phyloP scores from a whole-genome alignment of 2,329 filamentous ascomycete genomes.

The Cercospora sp. region DNA sequence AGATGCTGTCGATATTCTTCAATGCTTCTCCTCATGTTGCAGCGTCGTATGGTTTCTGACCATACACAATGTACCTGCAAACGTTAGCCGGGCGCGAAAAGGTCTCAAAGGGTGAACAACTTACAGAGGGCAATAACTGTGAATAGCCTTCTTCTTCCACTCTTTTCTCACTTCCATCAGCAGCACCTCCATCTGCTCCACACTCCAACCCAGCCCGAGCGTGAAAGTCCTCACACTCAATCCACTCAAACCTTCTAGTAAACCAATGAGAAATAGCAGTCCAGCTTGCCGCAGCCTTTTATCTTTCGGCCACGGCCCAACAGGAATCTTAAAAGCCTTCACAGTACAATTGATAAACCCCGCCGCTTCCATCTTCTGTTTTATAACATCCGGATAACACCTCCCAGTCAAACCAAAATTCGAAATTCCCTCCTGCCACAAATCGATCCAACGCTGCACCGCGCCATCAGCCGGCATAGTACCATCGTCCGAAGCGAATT shows the following conservation, averaged over 20 bases:
- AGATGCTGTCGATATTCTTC: neutral
- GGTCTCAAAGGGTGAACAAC: neutral
- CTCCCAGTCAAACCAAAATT: slow-evolving; percentile 30
- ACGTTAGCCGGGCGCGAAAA: too few relatives aligned
- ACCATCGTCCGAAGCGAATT: slow-evolving; percentile 33
- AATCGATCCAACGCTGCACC: slow-evolving; percentile 25
- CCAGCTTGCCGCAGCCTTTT: slow-evolving; percentile 31
- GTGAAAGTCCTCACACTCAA: slow-evolving; percentile 34
- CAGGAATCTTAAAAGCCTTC: slow-evolving; percentile 34
- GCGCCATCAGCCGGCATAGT: slow-evolving; percentile 22
- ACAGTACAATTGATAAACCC: slow-evolving; percentile 39
- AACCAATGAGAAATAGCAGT: slow-evolving; percentile 29
- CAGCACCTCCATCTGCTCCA: slow-evolving; percentile 34
- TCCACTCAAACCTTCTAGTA: slow-evolving; percentile 33
- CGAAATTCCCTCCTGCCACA: slow-evolving; percentile 30
- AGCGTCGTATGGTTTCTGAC: slow-evolving; percentile 30
- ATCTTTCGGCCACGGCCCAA: slow-evolving; percentile 35
- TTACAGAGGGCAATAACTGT: slow-evolving; percentile 35
- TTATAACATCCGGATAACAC: slow-evolving; percentile 36
- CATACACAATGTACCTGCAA: slow-evolving; percentile 33
- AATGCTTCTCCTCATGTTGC: neutral
- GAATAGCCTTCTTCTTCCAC: slow-evolving; percentile 30
- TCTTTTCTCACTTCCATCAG: slow-evolving; percentile 32
- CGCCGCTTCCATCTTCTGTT: slow-evolving; percentile 38
- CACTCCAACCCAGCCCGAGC: slow-evolving; percentile 32